Evolutionary conservation across 768 basidiomycete species (phyloP).

Genomic region (Lactifluus subvellereus): DNA sequence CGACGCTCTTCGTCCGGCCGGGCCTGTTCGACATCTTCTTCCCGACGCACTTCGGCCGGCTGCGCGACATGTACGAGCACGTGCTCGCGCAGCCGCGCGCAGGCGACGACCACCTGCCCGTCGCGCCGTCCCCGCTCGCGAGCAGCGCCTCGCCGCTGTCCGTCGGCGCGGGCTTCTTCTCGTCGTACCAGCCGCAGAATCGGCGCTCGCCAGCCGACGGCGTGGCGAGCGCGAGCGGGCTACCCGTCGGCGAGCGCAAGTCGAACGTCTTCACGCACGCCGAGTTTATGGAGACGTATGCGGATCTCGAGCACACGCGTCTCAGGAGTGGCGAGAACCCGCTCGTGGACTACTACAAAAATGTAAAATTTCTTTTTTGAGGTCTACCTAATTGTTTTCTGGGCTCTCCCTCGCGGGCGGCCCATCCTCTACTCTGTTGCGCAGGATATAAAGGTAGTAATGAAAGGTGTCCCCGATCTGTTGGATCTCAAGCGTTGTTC

Average conservation of each 20-base stretch:
- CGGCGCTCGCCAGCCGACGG: conserved; percentile 64
- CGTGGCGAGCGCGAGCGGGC: conserved; percentile 65
- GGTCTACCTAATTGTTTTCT: not conserved
- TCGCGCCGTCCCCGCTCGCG: conserved; percentile 44
- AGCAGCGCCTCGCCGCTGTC: conserved; percentile 45
- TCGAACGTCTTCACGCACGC: conserved; percentile 82
- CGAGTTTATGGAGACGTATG: conserved; percentile 86
- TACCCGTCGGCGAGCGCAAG: conserved; percentile 76
- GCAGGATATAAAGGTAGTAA: conserved; percentile 72
- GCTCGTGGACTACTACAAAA: conserved; percentile 83
- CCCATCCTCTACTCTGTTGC: conserved; percentile 29
- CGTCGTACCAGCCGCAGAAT: conserved; percentile 50
- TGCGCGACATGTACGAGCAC: conserved; percentile 88
- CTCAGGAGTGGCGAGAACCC: conserved; percentile 83
- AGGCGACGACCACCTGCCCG: conserved; percentile 27
- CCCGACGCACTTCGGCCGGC: conserved; percentile 80
- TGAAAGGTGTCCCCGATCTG: conserved; percentile 77
- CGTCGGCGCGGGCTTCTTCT: conserved; percentile 64
- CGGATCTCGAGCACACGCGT: conserved; percentile 62
- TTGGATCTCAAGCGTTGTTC: conserved; percentile 57
- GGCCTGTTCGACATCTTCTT: conserved; percentile 99
- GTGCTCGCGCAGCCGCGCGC: conserved; percentile 55
- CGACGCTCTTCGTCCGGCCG: conserved; percentile 86
- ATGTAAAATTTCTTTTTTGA: conserved; percentile 89
- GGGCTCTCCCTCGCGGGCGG: no score